Percentiles rank a stretch among this genome's conserved stretches.
These are phyloP conservation scores for Ustilago crameri DNA, from an alignment of 1,284 basidiomycete genomes.

Conservation along the genomic window DNA sequence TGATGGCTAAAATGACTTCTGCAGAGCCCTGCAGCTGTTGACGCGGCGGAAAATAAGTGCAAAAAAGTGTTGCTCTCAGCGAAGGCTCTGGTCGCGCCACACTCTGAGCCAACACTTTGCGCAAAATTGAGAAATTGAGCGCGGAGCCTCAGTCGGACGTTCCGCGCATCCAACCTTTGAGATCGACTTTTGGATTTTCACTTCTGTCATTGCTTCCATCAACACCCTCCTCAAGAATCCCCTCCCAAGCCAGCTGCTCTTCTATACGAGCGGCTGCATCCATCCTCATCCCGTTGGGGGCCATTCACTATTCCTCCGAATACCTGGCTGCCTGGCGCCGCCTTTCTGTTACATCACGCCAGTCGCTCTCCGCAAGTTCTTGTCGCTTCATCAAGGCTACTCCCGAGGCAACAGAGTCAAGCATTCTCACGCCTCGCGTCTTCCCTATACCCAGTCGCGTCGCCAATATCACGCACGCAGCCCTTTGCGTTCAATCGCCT, in stretches of 20 bases:
- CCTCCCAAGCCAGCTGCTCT: conserved; percentile 2
- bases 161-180: not conserved
- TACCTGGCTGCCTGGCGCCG: conserved; percentile 44
- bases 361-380: conserved; percentile 2
- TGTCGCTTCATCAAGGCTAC: conserved; percentile 2
- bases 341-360: conserved; percentile 21
- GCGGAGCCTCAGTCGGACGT: not conserved
- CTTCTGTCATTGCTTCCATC: conserved; percentile 6
- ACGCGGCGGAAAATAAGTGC: conserved; percentile 1
- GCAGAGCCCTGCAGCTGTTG: conserved; percentile 9
- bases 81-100: conserved; percentile 9
- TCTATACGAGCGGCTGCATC: conserved; percentile 6
- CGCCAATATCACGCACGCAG: not conserved
- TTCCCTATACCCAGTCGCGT: conserved; percentile 17
- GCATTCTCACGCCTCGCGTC: not conserved
- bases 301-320: conserved; percentile 30
- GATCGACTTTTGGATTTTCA: not conserved
- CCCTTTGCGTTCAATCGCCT: not conserved
- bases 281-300: conserved; percentile 7
- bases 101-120: conserved; percentile 10
- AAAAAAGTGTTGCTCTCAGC: conserved; percentile 34
- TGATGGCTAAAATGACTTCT: too few species aligned
- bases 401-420: not conserved
- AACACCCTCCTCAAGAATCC: conserved; percentile 18
- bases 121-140: conserved; percentile 3